Conservation (phyloP, 2,329 filamentous ascomycete genomes). For the Ascomycota sp. region DNA sequence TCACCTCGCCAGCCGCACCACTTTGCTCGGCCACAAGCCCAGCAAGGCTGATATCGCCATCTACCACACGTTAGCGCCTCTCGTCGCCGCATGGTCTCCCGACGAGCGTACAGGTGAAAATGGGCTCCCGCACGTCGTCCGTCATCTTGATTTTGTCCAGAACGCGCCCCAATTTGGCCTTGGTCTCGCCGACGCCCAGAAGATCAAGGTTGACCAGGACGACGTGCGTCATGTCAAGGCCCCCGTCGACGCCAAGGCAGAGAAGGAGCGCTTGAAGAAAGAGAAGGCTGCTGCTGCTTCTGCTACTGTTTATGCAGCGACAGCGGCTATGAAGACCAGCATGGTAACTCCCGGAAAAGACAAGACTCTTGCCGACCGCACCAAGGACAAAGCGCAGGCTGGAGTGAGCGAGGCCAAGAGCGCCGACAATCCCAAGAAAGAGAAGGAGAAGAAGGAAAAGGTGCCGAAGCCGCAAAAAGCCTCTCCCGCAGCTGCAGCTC, state of each 20-base stretch:
- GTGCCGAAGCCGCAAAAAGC: conserved; percentile 54
- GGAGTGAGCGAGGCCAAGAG: conserved; percentile 19
- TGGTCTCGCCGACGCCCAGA: conserved; percentile 48
- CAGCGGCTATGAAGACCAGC: no score
- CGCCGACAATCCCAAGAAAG: conserved; percentile 43
- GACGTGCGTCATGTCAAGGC: conserved; percentile 77
- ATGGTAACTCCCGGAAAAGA: conserved; percentile 7
- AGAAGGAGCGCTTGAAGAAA: conserved; percentile 94
- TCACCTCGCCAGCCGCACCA: conserved; percentile 75
- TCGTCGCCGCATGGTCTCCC: conserved; percentile 58
- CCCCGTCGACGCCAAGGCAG: conserved; percentile 73
- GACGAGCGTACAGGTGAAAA: conserved; percentile 81
- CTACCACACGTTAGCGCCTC: conserved; percentile 57
- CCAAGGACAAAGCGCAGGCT: conserved; percentile 34
- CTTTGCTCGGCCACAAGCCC: conserved; percentile 73
- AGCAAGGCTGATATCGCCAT: conserved; percentile 71
- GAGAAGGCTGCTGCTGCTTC: conserved; percentile 59
- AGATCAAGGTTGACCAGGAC: conserved; percentile 58
- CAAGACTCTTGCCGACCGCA: conserved; percentile 34
- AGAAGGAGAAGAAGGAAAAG: conserved; percentile 87
- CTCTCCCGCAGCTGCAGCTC: conserved; percentile 44
- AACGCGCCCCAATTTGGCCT: conserved; percentile 61
- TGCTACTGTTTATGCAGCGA: conserved; percentile 18
- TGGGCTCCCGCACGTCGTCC: conserved; percentile 78
- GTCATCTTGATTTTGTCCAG: conserved; percentile 86